phyloP scores from a whole-genome alignment of 768 basidiomycete species.

The Leccinum variicolor region DNA sequence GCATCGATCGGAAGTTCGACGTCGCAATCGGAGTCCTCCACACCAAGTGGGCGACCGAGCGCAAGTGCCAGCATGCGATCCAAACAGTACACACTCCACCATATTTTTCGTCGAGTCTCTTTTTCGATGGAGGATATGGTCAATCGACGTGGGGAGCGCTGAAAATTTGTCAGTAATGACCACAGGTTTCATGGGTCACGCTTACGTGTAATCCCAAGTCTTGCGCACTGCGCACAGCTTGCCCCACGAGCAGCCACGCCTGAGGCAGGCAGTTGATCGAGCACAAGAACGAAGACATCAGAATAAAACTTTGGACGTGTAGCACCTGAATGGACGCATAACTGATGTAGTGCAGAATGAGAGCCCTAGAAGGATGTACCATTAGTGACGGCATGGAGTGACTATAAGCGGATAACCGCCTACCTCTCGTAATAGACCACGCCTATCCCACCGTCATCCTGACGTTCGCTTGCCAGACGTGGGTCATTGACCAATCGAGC shows the following conservation, averaged over 20 bases:
- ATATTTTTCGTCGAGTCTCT: slow-evolving; percentile 85
- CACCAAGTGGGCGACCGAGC: slow-evolving; percentile 82
- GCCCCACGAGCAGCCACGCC: slow-evolving; percentile 90
- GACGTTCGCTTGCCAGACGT: slow-evolving; percentile 55
- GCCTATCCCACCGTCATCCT: slow-evolving; percentile 81
- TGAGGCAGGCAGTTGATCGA: slow-evolving; percentile 92
- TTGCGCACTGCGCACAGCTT: slow-evolving; percentile 85
- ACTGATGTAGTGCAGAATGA: slow-evolving; percentile 90
- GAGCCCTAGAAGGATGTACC: slow-evolving; percentile 49
- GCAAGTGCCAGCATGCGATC: slow-evolving; percentile 92
- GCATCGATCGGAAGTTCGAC: slow-evolving; percentile 80
- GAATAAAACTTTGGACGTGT: slow-evolving; percentile 87
- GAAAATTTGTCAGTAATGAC: slow-evolving; percentile 15
- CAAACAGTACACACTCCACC: slow-evolving; percentile 91
- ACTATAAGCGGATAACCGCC: slow-evolving; percentile 18
- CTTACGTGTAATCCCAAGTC: slow-evolving; percentile 91
- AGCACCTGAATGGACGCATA: slow-evolving; percentile 79
- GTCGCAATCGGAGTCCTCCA: slow-evolving; percentile 89
- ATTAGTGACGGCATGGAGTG: slow-evolving; percentile 1
- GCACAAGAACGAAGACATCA: slow-evolving; percentile 88
- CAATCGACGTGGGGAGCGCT: slow-evolving; percentile 84
- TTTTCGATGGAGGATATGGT: slow-evolving; percentile 72
- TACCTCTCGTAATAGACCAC: slow-evolving; percentile 90
- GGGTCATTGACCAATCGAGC: slow-evolving; percentile 76
- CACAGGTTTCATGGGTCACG: slow-evolving; percentile 6